Base-by-base conservation (phyloP, 2,329 filamentous ascomycete genomes). In the Ceratocystiopsis sp. region DNA sequence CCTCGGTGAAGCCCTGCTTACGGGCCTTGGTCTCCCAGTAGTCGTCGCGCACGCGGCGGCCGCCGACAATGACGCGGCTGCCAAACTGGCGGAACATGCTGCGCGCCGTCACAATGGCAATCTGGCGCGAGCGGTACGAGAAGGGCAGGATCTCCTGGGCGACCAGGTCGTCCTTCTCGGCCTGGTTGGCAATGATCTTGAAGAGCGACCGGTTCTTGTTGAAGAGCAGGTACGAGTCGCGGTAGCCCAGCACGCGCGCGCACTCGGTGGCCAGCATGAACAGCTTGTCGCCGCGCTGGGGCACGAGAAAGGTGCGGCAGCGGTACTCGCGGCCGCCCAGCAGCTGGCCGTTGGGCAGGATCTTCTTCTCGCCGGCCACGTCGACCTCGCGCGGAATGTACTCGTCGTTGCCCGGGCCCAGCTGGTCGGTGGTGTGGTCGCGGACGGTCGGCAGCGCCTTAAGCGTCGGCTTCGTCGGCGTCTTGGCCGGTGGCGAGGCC, bases 71-170 rank as follows among this genome's bases (percentile, higher is more conserved):
- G 42, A 98, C 81, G 49, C 91, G 75, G 60, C 87, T 95, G 40
- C 91, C 91, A 60, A 98, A 98, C 59, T 98, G 91, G 37, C 91
- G 79, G 61, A 96, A 98, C 91, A 98, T 98, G 53, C 89, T 96
- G 50, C 85, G 78, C 29, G 91, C 91, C 1, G 91, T 96, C 37
- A 98, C 91, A 49, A 98, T 95, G 42, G 91, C 91, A 52, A 98
- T 98, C 62, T 98, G 91, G 41, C 91, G 78, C n/a, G 91, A 98
- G 38, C 91, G 78, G 59, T 98, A 98, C 4, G 89, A 95, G 60
- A 96, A 98, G 0, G 91, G 91, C 17, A 98, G 67, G 45, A 96
- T 93, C 55, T 96, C 91, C 64, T 96, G 87, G 49, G 79, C 71
- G 40, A 98, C 94, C 15, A 98, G 69, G 55, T 96, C 86, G 59